Conservation (phyloP, 495 filamentous ascomycete genomes). For the Xeromyces bisporus region DNA sequence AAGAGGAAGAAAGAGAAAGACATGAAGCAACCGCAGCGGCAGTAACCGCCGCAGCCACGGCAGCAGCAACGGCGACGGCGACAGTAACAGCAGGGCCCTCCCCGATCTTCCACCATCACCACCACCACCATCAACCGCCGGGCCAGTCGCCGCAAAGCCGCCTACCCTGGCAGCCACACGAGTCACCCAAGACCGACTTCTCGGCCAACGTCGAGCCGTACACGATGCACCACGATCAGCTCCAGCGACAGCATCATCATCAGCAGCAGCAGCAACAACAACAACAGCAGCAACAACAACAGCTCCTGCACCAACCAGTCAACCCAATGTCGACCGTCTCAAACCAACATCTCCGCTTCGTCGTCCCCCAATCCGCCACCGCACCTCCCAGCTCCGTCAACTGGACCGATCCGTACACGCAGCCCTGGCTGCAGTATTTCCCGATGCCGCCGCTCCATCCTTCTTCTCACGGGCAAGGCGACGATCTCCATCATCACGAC, state of each 20-base stretch:
- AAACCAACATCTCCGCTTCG: slow-evolving; percentile 4
- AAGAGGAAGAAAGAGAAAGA: too few relatives aligned
- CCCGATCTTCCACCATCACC: slow-evolving; percentile 7
- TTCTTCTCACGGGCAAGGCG: slow-evolving; percentile 3
- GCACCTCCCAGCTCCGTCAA: too few relatives aligned
- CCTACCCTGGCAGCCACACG: slow-evolving; percentile 11
- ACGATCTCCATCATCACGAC: slow-evolving; percentile 4
- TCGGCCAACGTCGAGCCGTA: slow-evolving; percentile 8
- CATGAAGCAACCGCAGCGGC: too few relatives aligned
- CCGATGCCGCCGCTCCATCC: neutral
- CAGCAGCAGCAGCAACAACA: slow-evolving; percentile 4
- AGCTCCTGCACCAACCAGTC: neutral
- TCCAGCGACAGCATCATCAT: slow-evolving; percentile 2
- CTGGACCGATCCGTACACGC: slow-evolving; percentile 4
- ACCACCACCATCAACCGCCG: too few relatives aligned
- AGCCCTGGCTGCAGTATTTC: slow-evolving; percentile 6
- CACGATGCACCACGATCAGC: slow-evolving; percentile 8
- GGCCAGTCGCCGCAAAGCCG: too few relatives aligned
- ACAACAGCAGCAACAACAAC: slow-evolving; percentile 5
- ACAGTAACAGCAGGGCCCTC: too few relatives aligned
- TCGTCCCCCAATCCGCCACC: slow-evolving; percentile 2
- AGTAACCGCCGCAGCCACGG: too few relatives aligned
- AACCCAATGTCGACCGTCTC: slow-evolving; percentile 3
- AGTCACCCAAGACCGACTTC: slow-evolving; percentile 10
- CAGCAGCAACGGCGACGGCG: too few relatives aligned